Evolutionary conservation across 2,329 filamentous ascomycete species (phyloP).

Genomic region (Ophiosphaerella narmari): DNA sequence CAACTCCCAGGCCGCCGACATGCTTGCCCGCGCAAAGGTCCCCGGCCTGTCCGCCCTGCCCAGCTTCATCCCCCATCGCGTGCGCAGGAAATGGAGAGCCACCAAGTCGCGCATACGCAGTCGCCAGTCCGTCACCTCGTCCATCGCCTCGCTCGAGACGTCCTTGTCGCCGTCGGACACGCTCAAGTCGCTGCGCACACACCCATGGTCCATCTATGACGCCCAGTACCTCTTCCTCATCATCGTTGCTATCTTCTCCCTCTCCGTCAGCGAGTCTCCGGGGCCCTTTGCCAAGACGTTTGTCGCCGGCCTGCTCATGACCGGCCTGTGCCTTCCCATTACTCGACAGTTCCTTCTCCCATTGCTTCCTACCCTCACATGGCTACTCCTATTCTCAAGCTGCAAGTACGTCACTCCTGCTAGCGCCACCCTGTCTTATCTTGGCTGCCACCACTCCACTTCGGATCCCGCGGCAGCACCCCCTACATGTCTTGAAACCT

Average conservation of each 20-base stretch:
- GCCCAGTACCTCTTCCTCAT: slow-evolving; percentile 80
- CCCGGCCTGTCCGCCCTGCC: slow-evolving; percentile 56
- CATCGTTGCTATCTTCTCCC: slow-evolving; percentile 77
- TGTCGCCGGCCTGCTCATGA: slow-evolving; percentile 68
- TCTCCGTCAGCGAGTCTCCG: slow-evolving; percentile 78
- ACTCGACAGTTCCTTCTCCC: slow-evolving; percentile 92
- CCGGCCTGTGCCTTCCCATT: slow-evolving; percentile 77
- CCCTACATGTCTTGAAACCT: slow-evolving; percentile 4
- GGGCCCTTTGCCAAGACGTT: slow-evolving; percentile 79
- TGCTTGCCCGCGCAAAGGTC: slow-evolving; percentile 50
- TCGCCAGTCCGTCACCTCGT: slow-evolving; percentile 69
- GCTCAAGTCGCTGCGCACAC: slow-evolving; percentile 72
- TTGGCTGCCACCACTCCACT: slow-evolving; percentile 2
- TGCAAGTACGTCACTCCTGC: slow-evolving; percentile 72
- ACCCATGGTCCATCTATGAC: slow-evolving; percentile 82
- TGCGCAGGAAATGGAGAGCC: slow-evolving; percentile 67
- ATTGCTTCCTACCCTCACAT: slow-evolving; percentile 81
- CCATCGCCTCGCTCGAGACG: slow-evolving; percentile 76
- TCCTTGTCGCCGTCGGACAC: slow-evolving; percentile 83
- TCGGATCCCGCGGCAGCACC: slow-evolving; percentile 5
- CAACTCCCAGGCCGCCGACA: slow-evolving; percentile 32
- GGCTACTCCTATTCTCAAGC: slow-evolving; percentile 89
- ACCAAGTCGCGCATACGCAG: slow-evolving; percentile 68
- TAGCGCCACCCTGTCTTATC: slow-evolving; percentile 1
- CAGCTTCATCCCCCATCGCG: slow-evolving; percentile 64